Evolutionary conservation across 139 green algal genomes (phyloP), one percentile per base, ranked within the genome.

Genomic region (Chlamydomonas incerta): DNA sequence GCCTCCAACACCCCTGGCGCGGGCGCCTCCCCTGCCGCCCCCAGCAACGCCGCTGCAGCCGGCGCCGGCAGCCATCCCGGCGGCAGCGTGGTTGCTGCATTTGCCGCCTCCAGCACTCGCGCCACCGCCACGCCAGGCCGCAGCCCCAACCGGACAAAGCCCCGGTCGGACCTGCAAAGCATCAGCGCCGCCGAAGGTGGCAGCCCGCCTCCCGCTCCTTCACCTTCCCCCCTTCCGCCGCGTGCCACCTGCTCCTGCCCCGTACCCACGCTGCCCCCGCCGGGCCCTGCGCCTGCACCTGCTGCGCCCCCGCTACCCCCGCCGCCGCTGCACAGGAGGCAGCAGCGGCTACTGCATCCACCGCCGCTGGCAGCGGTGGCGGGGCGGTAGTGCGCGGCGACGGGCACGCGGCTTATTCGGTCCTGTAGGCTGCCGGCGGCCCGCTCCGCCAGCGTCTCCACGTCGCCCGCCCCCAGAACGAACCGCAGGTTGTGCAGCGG

Each of bases 381-480:
- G 15, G 76, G 76, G 41, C 29, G 41, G 29, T 83, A 83, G 28
- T 33, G 28, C 3, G 62, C 62, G 6, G 76, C 62, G 13, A 15
- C 24, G 62, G 76, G 76, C 3, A 24, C 29, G 0, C 62, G 60
- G 24, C 21, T 37, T 62, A 83, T 83, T 1, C 41, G 37, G 62
- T 72, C 62, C 76, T 83, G 76, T 66, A 90, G 33, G 28, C 47
- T 66, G 18, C 69, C 85, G 66, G 80, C 81, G 57, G 81, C 35
- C n/a, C 73, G 31, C 55, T 90, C 87, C 67, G 87, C 87, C 35
- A 90, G 80, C 14, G 33, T 67, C 21, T 90, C 87, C 57, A 80
- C 68, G 46, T 90, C 87, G 28, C 60, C 70, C 14, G 74, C 76
- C 24, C 52, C 69, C 80, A 90, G 37, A 41, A 90, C 26, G 20